phyloP scores from a whole-genome alignment of 2,329 filamentous ascomycete species.

The Aspergillus sp. region DNA sequence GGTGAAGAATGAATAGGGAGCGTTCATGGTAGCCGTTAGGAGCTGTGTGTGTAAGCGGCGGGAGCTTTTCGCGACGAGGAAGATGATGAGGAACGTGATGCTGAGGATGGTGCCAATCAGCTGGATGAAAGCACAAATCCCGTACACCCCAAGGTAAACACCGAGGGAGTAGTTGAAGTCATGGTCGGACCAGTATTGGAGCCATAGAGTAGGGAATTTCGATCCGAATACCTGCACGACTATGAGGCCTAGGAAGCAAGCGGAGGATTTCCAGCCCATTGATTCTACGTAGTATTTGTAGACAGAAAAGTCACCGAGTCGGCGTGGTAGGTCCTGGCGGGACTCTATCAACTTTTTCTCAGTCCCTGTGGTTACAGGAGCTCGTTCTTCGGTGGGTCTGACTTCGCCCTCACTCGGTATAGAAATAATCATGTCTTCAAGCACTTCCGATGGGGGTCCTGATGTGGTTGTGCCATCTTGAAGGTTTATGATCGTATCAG shows the following conservation, averaged over 20 bases:
- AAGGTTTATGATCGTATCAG: neutral
- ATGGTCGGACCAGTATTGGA: neutral
- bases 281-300: neutral
- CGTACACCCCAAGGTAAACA: neutral
- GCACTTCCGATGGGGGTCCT: neutral
- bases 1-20: neutral
- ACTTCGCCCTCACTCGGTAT: neutral
- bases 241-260: neutral
- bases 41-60: neutral
- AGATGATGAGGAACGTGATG: neutral
- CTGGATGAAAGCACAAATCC: neutral
- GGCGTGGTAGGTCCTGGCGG: neutral
- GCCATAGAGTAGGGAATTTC: neutral
- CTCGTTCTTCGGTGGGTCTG: neutral
- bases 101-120: neutral
- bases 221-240: neutral
- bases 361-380: neutral
- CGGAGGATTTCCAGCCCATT: neutral
- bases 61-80: neutral
- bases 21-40: neutral
- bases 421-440: neutral
- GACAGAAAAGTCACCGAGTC: neutral
- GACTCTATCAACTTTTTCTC: neutral
- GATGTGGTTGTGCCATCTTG: neutral
- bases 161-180: neutral